These are phyloP conservation scores for Crithidia sp. DNA, from an alignment of 208 protist species.

Conservation along the genomic window DNA sequence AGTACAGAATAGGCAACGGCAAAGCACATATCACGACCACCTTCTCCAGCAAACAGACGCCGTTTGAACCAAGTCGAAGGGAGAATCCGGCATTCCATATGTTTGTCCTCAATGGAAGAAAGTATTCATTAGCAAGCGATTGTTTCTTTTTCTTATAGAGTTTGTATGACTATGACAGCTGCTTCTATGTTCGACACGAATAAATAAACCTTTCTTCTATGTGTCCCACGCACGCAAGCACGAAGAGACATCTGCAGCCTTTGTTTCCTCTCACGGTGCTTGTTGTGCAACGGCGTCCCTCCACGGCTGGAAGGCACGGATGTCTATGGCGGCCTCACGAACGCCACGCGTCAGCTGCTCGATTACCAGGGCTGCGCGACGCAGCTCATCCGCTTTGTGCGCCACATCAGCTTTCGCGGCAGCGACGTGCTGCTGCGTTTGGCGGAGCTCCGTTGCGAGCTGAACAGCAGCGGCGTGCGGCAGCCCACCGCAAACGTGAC, in stretches of 20 bases:
- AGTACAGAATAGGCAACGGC: no score
- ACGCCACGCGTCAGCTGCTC: slow-evolving; percentile 61
- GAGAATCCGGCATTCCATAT: no score
- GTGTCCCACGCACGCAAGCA: no score
- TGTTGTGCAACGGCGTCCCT: no score
- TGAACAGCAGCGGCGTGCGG: slow-evolving; percentile 7
- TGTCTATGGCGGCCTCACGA: slow-evolving; percentile 41
- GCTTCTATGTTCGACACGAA: background rate
- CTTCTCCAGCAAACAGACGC: no score
- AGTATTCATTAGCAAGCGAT: no score
- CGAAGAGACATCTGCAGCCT: no score
- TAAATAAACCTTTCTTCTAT: background rate
- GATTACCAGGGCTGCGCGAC: slow-evolving; percentile 45
- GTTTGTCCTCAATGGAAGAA: no score
- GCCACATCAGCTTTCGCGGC: background rate
- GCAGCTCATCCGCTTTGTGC: slow-evolving; percentile 37
- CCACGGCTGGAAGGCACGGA: slow-evolving; percentile 7
- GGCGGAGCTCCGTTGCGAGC: slow-evolving; percentile 9
- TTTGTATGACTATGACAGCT: background rate
- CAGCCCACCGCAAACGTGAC: slow-evolving; percentile 5
- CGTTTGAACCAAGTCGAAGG: no score
- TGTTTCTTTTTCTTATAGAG: no score
- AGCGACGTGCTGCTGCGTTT: slow-evolving; percentile 15
- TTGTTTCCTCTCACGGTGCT: no score
- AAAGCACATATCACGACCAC: no score